Evolutionary conservation across 805 yeast genomes (phyloP).

Genomic region (Hanseniaspora meyeri): DNA sequence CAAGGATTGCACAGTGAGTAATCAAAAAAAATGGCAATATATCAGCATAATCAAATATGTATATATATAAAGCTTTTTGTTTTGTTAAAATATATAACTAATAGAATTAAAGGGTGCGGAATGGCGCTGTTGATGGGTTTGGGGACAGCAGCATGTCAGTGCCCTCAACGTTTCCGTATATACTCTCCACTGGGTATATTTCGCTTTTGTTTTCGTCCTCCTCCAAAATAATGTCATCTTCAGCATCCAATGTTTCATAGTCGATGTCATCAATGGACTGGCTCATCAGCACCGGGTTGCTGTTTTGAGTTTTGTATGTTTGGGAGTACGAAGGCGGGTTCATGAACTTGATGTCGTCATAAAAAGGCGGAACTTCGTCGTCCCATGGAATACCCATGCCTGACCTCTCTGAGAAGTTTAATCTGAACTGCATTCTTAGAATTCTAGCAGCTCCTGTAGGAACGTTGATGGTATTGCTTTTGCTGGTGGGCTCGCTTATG

Average conservation of each 20-base stretch:
- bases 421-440: conserved; percentile 81
- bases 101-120: not conserved
- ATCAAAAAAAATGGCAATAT: too few relatives aligned
- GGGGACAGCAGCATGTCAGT: conserved; percentile 23
- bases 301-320: not conserved
- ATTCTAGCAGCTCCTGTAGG: conserved; percentile 95
- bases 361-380: conserved; percentile 96
- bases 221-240: not conserved
- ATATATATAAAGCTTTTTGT: not conserved
- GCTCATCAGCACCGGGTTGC: not conserved
- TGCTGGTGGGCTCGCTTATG: conserved; percentile 1
- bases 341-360: conserved; percentile 67
- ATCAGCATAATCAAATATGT: too few relatives aligned
- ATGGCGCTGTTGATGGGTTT: conserved; percentile 18
- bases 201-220: not conserved
- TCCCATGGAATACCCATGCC: conserved; percentile 98
- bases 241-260: not conserved
- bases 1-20: too few relatives aligned
- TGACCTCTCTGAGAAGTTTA: conserved; percentile 74
- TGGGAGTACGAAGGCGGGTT: conserved; percentile 70
- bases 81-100: not conserved
- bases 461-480: conserved; percentile 37
- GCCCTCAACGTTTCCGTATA: conserved; percentile 25
- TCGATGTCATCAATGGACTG: not conserved
- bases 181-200: conserved; percentile 22